These are phyloP conservation scores for Ascochyta lentis DNA, from an alignment of 2,329 filamentous ascomycete species.

Conservation along the genomic window DNA sequence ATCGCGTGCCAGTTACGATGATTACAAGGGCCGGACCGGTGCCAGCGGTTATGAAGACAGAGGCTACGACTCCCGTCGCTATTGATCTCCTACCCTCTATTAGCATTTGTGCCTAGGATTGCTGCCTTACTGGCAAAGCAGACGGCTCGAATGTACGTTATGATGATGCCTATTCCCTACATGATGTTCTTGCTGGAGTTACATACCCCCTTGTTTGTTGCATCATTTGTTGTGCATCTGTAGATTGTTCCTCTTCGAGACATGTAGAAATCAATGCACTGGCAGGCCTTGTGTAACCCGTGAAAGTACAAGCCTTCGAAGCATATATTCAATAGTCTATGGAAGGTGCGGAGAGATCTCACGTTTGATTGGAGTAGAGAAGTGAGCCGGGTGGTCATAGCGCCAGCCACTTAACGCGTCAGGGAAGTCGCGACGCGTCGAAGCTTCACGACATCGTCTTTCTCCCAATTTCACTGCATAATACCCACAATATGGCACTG, in stretches of 20 bases:
- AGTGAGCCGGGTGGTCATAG: conserved; percentile 1
- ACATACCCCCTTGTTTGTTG: conserved; percentile 1
- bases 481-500: conserved; percentile 61
- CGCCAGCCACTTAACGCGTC: conserved; percentile 39
- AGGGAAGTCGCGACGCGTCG: conserved; percentile 32
- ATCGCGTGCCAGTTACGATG: conserved; percentile 39
- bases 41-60: conserved; percentile 39
- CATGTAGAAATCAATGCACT: neutral
- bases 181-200: neutral
- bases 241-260: neutral
- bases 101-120: neutral
- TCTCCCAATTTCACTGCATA: conserved; percentile 1
- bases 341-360: neutral
- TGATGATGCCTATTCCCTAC: neutral
- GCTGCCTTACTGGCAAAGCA: neutral
- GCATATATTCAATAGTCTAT: neutral
- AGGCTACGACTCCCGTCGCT: conserved; percentile 40
- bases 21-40: conserved; percentile 35
- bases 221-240: neutral
- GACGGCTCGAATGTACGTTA: neutral
- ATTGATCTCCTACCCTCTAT: conserved; percentile 18
- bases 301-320: neutral
- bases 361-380: neutral
- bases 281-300: neutral
- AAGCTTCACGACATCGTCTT: conserved; percentile 18